Conservation (phyloP, 2,329 filamentous ascomycete species). For the Chrysosporium queenslandicum region DNA sequence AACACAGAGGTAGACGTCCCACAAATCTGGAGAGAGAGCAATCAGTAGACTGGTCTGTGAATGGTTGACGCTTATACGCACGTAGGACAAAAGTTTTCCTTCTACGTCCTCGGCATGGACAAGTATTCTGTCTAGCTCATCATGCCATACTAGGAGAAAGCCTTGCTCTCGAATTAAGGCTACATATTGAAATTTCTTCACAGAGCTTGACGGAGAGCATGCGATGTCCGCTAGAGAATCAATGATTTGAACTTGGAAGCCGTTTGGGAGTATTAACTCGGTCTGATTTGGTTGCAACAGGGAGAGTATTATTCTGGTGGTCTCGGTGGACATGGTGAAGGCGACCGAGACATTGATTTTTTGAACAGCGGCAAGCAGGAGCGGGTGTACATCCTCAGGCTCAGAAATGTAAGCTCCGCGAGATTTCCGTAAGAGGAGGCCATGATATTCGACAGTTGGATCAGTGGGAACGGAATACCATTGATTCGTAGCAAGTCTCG, state of each 20-base stretch:
- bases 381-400: slow-evolving; percentile 31
- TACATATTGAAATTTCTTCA: slow-evolving; percentile 38
- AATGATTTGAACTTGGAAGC: slow-evolving; percentile 39
- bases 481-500: slow-evolving; percentile 22
- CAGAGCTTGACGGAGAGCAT: slow-evolving; percentile 30
- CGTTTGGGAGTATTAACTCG: slow-evolving; percentile 35
- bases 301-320: slow-evolving; percentile 39
- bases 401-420: slow-evolving; percentile 36
- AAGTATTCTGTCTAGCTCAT: slow-evolving; percentile 35
- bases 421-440: slow-evolving; percentile 34
- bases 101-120: slow-evolving; percentile 27
- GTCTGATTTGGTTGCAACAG: slow-evolving; percentile 34
- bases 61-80: slow-evolving; percentile 8
- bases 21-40: slow-evolving; percentile 15
- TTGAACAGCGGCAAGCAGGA: slow-evolving; percentile 36
- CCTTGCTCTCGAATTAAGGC: slow-evolving; percentile 37
- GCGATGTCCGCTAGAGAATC: slow-evolving; percentile 36
- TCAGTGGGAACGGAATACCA: slow-evolving; percentile 20
- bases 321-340: slow-evolving; percentile 43
- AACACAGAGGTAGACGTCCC: slow-evolving; percentile 17
- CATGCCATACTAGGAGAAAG: slow-evolving; percentile 38
- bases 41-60: background rate
- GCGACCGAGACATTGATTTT: slow-evolving; percentile 40
- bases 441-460: slow-evolving; percentile 19
- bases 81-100: slow-evolving; percentile 18